Evolutionary conservation across 176 grass and related monocot species (phyloP).

Genomic region (Carex pumila): DNA sequence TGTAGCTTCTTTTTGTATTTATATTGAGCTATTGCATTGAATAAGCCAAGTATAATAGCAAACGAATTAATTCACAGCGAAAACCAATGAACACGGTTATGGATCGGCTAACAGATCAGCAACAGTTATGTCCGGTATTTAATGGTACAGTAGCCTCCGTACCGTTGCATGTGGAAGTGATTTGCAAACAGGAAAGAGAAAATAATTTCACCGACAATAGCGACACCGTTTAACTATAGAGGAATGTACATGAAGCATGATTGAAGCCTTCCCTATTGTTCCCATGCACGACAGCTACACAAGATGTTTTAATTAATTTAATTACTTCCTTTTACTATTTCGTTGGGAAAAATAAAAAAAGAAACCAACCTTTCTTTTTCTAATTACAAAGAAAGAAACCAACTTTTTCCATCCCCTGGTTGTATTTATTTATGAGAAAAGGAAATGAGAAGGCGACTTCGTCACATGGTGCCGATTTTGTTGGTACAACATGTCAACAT

Average conservation of each 20-base stretch:
- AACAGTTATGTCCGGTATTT: not conserved
- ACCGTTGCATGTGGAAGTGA: conserved; percentile 15
- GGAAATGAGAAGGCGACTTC: conserved; percentile 26
- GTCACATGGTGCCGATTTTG: conserved; percentile 21
- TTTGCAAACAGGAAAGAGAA: not conserved
- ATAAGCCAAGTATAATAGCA: not conserved
- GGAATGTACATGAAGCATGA: conserved; percentile 10
- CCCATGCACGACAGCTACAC: conserved; percentile 19
- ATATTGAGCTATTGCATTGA: not conserved
- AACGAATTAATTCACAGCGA: no score
- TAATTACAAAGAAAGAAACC: conserved; percentile 8
- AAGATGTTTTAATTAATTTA: conserved; percentile 5
- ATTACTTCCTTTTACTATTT: not conserved
- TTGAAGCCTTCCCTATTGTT: conserved; percentile 6
- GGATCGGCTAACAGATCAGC: not conserved
- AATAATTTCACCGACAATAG: conserved; percentile 17
- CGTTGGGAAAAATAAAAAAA: not conserved
- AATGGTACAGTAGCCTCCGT: not conserved
- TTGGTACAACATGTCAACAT: not conserved
- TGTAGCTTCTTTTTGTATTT: not conserved
- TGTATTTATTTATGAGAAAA: conserved; percentile 15
- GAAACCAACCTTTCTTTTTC: not conserved
- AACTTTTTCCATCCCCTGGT: conserved; percentile 9
- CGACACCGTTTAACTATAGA: not conserved
- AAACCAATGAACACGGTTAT: no score